These are phyloP conservation scores for Neobulgaria alba DNA, from an alignment of 2,329 filamentous ascomycete species.

Conservation along the genomic window DNA sequence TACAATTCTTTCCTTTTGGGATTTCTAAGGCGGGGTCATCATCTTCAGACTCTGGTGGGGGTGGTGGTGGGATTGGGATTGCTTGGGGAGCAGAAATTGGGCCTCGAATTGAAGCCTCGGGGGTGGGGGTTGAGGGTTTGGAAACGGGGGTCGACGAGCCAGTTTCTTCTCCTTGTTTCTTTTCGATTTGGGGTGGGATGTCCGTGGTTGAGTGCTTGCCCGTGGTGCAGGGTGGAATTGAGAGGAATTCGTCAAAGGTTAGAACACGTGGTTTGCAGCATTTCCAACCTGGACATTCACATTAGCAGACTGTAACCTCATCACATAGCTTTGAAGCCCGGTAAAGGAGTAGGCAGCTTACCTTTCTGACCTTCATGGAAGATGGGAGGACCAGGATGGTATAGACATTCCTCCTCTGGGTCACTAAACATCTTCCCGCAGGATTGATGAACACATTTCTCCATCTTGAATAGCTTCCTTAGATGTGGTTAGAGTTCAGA, in stretches of 20 bases:
- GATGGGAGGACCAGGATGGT: constrained; percentile 87
- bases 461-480: constrained; percentile 25
- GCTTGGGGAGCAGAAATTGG: constrained; percentile 36
- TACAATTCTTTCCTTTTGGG: constrained; percentile 65
- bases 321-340: background rate
- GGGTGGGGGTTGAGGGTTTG: constrained; percentile 8
- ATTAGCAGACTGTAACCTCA: background rate
- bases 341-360: constrained; percentile 35
- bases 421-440: constrained; percentile 86
- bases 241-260: constrained; percentile 96
- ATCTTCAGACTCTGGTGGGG: constrained; percentile 71
- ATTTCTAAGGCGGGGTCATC: constrained; percentile 73
- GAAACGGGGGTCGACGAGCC: constrained; percentile 21
- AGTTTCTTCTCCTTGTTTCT: constrained; percentile 37
- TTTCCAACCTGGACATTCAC: constrained; percentile 68
- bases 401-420: constrained; percentile 72
- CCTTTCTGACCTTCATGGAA: constrained; percentile 99
- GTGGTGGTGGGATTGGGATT: constrained; percentile 41
- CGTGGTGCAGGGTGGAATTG: constrained; percentile 83
- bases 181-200: constrained; percentile 50
- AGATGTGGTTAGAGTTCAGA: no score
- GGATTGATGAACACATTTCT: constrained; percentile 93
- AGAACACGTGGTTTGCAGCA: constrained; percentile 96
- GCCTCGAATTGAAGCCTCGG: constrained; percentile 41
- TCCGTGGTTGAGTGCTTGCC: constrained; percentile 90